These are phyloP conservation scores for Alternaria novae-zelandiae DNA, from an alignment of 2,329 filamentous ascomycete species.

Conservation along the genomic window DNA sequence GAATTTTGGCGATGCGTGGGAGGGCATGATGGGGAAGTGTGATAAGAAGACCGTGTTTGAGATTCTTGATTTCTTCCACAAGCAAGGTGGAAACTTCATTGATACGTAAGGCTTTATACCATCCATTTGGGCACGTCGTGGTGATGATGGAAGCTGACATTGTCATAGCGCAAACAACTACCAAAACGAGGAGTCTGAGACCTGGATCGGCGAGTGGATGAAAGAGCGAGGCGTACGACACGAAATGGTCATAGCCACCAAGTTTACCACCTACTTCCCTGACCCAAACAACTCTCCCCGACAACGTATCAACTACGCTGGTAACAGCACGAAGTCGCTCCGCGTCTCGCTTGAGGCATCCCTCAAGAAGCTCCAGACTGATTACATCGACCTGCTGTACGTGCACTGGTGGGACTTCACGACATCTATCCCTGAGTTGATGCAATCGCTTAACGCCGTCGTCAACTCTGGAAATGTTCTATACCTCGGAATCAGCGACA, in stretches of 20 bases:
- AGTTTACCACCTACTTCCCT: slow-evolving; percentile 53
- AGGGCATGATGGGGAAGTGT: slow-evolving; percentile 50
- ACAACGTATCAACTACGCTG: slow-evolving; percentile 51
- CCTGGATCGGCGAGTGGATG: slow-evolving; percentile 61
- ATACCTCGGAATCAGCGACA: slow-evolving; percentile 49
- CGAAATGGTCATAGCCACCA: slow-evolving; percentile 62
- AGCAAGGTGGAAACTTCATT: slow-evolving; percentile 60
- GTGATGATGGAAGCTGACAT: background rate
- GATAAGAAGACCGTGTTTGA: slow-evolving; percentile 54
- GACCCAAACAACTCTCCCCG: slow-evolving; percentile 32
- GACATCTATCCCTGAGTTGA: slow-evolving; percentile 46
- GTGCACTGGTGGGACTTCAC: slow-evolving; percentile 53
- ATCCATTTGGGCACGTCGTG: background rate
- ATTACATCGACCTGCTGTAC: slow-evolving; percentile 51
- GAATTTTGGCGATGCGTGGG: slow-evolving; percentile 62
- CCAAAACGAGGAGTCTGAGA: slow-evolving; percentile 57
- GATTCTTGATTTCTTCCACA: slow-evolving; percentile 57
- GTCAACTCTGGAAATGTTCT: slow-evolving; percentile 48
- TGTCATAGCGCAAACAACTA: slow-evolving; percentile 54
- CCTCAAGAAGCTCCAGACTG: slow-evolving; percentile 51
- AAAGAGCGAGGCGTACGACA: slow-evolving; percentile 52
- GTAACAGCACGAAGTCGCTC: slow-evolving; percentile 50
- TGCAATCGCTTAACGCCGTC: slow-evolving; percentile 47
- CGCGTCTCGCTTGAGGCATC: slow-evolving; percentile 48
- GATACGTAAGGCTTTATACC: slow-evolving; percentile 42